Evolutionary conservation across 2,329 filamentous ascomycete species (phyloP).

Genomic region (Fusarium cicatricum): DNA sequence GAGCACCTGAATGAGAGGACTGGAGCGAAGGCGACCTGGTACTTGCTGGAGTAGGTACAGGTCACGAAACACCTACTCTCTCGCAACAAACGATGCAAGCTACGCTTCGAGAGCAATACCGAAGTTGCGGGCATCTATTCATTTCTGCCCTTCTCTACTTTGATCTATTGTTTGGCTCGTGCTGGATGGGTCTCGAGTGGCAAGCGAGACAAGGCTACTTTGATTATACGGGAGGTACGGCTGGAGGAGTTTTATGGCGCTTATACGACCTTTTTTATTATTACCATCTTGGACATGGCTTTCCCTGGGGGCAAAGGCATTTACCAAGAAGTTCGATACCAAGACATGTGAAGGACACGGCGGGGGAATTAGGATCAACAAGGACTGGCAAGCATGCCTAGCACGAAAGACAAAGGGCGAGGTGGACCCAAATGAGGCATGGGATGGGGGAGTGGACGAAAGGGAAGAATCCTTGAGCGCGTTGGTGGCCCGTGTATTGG

Average conservation of each 20-base stretch:
- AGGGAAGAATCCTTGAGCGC: slow-evolving; percentile 22
- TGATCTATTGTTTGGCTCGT: slow-evolving; percentile 18
- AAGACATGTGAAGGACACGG: slow-evolving; percentile 30
- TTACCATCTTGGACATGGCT: slow-evolving; percentile 33
- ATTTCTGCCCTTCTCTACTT: slow-evolving; percentile 30
- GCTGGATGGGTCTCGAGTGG: slow-evolving; percentile 32
- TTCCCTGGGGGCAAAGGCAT: slow-evolving; percentile 39
- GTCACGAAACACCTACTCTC: neutral
- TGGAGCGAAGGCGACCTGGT: slow-evolving; percentile 18
- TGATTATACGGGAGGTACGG: slow-evolving; percentile 32
- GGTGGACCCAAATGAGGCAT: slow-evolving; percentile 9
- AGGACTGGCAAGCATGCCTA: slow-evolving; percentile 26
- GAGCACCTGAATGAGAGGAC: slow-evolving; percentile 25
- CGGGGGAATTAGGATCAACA: slow-evolving; percentile 25
- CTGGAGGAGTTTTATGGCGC: slow-evolving; percentile 43
- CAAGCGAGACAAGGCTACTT: slow-evolving; percentile 28
- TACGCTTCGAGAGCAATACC: neutral
- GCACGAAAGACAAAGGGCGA: neutral
- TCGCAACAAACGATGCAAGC: neutral
- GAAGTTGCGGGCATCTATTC: slow-evolving; percentile 15
- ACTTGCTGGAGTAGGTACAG: slow-evolving; percentile 8
- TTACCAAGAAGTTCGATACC: slow-evolving; percentile 40
- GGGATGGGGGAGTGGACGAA: slow-evolving; percentile 10
- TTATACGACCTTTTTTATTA: slow-evolving; percentile 29
- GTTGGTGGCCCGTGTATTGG: slow-evolving; percentile 31